Conservation (phyloP, 1,284 basidiomycete species). For the Anthracocystis panici-leucophaei region DNA sequence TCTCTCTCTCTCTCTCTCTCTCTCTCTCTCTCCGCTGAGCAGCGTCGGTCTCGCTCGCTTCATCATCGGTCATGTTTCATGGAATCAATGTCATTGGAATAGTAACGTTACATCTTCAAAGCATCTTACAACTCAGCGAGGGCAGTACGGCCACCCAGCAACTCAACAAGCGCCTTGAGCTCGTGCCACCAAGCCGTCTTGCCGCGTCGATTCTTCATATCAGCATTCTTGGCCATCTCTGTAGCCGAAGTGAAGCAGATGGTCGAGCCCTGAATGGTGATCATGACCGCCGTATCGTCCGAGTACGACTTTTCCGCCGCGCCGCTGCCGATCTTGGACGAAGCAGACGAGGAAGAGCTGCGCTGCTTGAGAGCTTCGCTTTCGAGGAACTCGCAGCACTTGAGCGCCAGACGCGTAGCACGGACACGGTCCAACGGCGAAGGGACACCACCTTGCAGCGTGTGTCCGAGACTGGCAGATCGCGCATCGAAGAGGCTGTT, state of each 20-base stretch:
- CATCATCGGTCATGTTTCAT: background rate
- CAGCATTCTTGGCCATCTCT: conserved; percentile 86
- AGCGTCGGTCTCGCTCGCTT: background rate
- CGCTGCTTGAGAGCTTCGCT: conserved; percentile 75
- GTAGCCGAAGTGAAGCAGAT: conserved; percentile 85
- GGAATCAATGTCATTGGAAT: background rate
- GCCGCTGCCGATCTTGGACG: conserved; percentile 53
- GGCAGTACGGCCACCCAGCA: conserved; percentile 57
- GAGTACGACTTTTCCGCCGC: conserved; percentile 66
- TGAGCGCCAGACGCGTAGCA: conserved; percentile 87
- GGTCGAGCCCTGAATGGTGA: conserved; percentile 85
- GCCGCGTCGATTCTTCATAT: conserved; percentile 89
- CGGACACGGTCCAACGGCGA: conserved; percentile 93
- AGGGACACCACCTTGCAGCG: conserved; percentile 92
- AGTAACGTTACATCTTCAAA: background rate
- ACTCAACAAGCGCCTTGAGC: conserved; percentile 58
- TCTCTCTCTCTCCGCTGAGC: background rate
- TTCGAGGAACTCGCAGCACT: conserved; percentile 95
- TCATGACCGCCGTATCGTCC: conserved; percentile 83
- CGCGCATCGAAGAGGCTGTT: conserved; percentile 91
- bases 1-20: too few species aligned
- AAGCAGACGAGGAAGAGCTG: conserved; percentile 29
- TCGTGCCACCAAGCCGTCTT: conserved; percentile 83
- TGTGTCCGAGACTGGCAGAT: conserved; percentile 92
- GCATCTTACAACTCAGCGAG: conserved; percentile 35